A percentile compares a stretch with the other conserved stretches of the same genome.
Evolutionary conservation across 2,329 filamentous ascomycete genomes (phyloP).

Genomic region (Aspergillus uvarum): DNA sequence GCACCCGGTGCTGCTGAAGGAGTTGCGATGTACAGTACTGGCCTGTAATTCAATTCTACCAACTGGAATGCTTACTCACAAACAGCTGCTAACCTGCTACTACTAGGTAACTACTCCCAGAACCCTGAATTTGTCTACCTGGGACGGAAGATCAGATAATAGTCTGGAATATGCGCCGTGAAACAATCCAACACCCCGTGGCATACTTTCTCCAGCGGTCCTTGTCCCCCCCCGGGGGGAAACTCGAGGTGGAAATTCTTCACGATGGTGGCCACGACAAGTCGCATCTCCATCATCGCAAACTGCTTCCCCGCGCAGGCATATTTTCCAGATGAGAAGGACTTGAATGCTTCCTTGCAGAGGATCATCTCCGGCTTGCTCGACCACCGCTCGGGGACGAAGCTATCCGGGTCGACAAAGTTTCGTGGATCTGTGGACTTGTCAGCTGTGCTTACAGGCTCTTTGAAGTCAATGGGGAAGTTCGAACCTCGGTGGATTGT

Average conservation of each 20-base stretch:
- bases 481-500: constrained; percentile 8
- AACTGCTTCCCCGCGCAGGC: constrained; percentile 9
- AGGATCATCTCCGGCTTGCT: constrained; percentile 11
- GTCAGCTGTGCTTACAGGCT: background rate
- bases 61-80: background rate
- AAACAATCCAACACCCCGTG: constrained; percentile 12
- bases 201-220: constrained; percentile 6
- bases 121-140: background rate
- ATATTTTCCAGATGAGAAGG: constrained; percentile 13
- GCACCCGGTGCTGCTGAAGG: background rate
- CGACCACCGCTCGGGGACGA: constrained; percentile 13
- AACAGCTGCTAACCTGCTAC: too few relatives aligned
- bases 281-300: constrained; percentile 14
- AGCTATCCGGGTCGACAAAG: constrained; percentile 7
- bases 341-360: constrained; percentile 8
- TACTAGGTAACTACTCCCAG: background rate
- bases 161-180: constrained; percentile 10
- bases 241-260: constrained; percentile 11
- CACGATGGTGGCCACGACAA: constrained; percentile 11
- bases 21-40: background rate
- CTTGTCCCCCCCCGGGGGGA: constrained; percentile 4
- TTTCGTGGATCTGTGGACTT: constrained; percentile 9
- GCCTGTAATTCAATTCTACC: background rate
- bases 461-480: background rate
- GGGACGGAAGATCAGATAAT: constrained; percentile 8